Evolutionary conservation across 1,284 basidiomycete genomes (phyloP), one percentile per base, ranked within the genome.

Genomic region (Heterobasidion annosum): DNA sequence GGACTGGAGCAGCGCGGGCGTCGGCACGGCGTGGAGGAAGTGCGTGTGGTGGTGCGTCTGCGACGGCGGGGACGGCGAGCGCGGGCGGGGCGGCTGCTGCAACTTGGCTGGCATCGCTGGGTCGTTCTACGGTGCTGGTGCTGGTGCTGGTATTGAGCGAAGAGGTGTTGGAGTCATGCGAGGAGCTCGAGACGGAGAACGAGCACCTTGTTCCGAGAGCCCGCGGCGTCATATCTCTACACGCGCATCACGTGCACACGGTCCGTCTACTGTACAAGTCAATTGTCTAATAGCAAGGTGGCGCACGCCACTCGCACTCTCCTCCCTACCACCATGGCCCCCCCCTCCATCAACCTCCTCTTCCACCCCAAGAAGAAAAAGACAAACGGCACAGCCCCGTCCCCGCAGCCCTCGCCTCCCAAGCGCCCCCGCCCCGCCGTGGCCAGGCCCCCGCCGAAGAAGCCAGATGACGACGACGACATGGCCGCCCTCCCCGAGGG

Each of bases 341-440:
- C 56, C 74, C 79, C 1, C 88, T 70, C 68, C 25, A 25, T 25
- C 3, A 25, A 25, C 25, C 54, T 57, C 34, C 72, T 81, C 56
- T 80, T 80, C 57, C 78, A 81, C 61, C 78, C 77, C 12, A 80
- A 79, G 67, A 76, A 78, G 66, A 70, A 68, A 61, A 70, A 70
- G 62, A 56, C 51, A 51, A 34, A 52, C 51, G 35, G 48, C 52
- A 3, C 16, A 66, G 18, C 47, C 15, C 47, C 47, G 15, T 33
- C 47, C 2, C 18, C 16, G 16, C 32, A n/a, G 15, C 15, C 32
- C 15, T 48, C 47, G 8, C 47, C 18, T 8, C 16, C 7, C 10
- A 48, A 48, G 25, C 25, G 25, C 25, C 25, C 25, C 25, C 25
- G 25, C 4, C 25, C 25, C 25, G 25, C 25, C 4, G 8, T 25